These are phyloP conservation scores for Fusarium sp. DNA, from an alignment of 2,329 filamentous ascomycete species.

Conservation along the genomic window DNA sequence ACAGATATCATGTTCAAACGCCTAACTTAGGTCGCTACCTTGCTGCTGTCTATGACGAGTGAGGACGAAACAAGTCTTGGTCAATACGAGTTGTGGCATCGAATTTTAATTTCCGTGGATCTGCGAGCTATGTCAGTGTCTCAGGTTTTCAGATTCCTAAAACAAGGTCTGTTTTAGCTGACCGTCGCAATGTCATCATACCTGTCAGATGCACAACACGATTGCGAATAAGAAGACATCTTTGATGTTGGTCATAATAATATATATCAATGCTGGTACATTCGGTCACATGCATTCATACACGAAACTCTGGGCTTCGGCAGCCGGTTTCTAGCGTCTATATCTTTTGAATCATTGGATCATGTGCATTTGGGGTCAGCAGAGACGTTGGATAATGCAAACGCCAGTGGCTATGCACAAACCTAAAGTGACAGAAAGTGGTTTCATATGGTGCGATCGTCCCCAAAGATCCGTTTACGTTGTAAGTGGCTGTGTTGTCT, in stretches of 20 bases:
- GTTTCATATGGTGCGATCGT: slow-evolving; percentile 6
- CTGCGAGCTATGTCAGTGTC: slow-evolving; percentile 12
- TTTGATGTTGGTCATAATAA: background rate
- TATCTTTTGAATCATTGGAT: background rate
- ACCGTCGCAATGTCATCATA: background rate
- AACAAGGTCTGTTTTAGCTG: background rate
- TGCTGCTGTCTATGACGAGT: slow-evolving; percentile 18
- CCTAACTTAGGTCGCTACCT: background rate
- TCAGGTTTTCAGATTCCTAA: background rate
- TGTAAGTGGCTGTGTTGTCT: background rate
- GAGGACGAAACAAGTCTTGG: slow-evolving; percentile 11
- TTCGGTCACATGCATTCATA: background rate
- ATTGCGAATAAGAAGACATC: slow-evolving; percentile 12
- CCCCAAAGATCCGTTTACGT: background rate
- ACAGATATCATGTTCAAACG: slow-evolving; percentile 21
- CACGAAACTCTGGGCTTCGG: slow-evolving; percentile 13
- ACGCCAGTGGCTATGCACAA: background rate
- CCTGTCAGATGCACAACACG: slow-evolving; percentile 1
- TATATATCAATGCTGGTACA: background rate
- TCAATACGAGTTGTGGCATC: slow-evolving; percentile 15
- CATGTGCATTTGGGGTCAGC: background rate
- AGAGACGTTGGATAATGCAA: background rate
- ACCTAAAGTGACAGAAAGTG: background rate
- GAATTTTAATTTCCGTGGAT: slow-evolving; percentile 7
- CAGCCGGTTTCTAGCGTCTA: slow-evolving; percentile 5